Percentiles rank a stretch among this genome's conserved stretches.
Conservation (phyloP, 805 yeast genomes). For the Metschnikowia shivogae region DNA sequence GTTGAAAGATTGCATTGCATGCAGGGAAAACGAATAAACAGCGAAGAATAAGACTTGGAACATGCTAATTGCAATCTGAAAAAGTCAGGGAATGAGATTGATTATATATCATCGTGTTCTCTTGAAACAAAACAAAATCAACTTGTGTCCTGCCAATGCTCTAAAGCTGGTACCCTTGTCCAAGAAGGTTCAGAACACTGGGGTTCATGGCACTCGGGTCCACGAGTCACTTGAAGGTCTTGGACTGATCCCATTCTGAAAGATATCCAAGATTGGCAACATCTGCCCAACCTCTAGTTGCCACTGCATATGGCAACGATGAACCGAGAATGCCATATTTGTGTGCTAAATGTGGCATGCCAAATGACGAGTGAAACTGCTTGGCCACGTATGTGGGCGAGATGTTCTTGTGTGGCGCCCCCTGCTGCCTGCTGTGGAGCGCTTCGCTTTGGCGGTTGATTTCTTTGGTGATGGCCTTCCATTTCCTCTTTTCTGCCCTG, state of each 20-base stretch:
- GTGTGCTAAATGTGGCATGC: slow-evolving; percentile 47
- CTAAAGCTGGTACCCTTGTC: no score
- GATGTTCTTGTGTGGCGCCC: slow-evolving; percentile 28
- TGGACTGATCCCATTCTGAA: background rate
- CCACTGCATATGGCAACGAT: slow-evolving; percentile 51
- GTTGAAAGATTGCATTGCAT: slow-evolving; percentile 13
- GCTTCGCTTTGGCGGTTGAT: slow-evolving; percentile 13
- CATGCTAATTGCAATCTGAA: no score
- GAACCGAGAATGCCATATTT: slow-evolving; percentile 44
- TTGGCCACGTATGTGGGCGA: slow-evolving; percentile 53
- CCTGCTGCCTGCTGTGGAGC: slow-evolving; percentile 4
- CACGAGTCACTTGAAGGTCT: background rate
- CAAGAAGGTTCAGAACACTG: background rate
- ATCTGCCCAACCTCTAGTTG: slow-evolving; percentile 42
- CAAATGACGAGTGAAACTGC: slow-evolving; percentile 52
- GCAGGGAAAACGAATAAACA: slow-evolving; percentile 10
- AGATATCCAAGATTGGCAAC: background rate
- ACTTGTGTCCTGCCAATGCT: no score
- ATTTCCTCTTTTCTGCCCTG: slow-evolving; percentile 53
- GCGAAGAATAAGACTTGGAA: no score
- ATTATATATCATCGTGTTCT: no score
- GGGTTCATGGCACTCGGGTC: no score
- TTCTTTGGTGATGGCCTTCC: slow-evolving; percentile 52
- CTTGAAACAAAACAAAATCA: no score
- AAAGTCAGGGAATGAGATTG: no score